Conservation (phyloP, 257 asterid genomes). For the Solanum sitiens region DNA sequence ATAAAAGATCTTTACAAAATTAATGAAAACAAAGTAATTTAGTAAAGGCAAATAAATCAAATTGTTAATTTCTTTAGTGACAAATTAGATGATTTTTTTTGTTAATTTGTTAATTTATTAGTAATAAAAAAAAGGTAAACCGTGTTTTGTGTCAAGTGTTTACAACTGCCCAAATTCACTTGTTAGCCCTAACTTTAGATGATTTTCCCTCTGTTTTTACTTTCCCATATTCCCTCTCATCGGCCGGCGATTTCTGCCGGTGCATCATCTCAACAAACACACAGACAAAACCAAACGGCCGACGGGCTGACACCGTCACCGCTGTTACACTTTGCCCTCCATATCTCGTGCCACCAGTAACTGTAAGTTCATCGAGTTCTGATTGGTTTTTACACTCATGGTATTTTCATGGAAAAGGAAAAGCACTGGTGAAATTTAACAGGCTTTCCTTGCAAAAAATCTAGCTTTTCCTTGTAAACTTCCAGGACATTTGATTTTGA, state of each 20-base stretch:
- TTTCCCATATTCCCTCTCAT: not conserved
- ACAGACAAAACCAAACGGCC: not conserved
- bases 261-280: not conserved
- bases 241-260: not conserved
- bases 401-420: not conserved
- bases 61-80: too few relatives aligned
- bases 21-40: not conserved
- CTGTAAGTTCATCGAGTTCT: not conserved
- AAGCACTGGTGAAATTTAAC: not conserved
- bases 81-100: too few relatives aligned
- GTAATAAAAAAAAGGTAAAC: too few relatives aligned
- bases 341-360: not conserved
- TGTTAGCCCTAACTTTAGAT: not conserved
- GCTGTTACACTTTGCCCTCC: not conserved
- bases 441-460: not conserved
- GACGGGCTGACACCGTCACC: not conserved
- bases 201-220: not conserved
- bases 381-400: not conserved
- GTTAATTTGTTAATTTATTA: too few relatives aligned
- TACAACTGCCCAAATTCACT: not conserved
- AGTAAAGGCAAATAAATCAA: too few relatives aligned
- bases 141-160: not conserved
- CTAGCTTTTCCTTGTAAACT: not conserved
- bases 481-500: not conserved
- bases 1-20: not conserved